Evolutionary conservation across 2,329 filamentous ascomycete genomes (phyloP).

Genomic region (Hypoxylon rubiginosum): DNA sequence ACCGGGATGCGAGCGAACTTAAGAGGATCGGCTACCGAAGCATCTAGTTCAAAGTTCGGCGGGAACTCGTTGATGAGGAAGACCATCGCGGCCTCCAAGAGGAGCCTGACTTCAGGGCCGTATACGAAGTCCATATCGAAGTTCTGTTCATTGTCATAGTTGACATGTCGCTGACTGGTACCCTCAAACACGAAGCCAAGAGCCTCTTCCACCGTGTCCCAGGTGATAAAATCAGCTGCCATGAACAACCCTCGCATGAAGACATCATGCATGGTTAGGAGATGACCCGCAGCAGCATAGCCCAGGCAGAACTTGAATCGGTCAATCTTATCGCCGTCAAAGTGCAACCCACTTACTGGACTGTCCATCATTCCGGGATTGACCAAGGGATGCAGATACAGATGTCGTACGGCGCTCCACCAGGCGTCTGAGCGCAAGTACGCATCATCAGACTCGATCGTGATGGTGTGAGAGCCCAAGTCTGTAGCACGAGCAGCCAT

Average conservation of each 20-base stretch:
- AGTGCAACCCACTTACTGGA: slow-evolving; percentile 51
- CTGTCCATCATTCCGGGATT: slow-evolving; percentile 51
- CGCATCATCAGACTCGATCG: slow-evolving; percentile 64
- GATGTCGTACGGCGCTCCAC: slow-evolving; percentile 67
- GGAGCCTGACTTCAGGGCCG: slow-evolving; percentile 66
- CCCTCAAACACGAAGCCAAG: slow-evolving; percentile 69
- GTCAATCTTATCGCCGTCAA: slow-evolving; percentile 57
- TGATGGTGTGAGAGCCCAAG: slow-evolving; percentile 55
- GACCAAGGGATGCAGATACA: slow-evolving; percentile 69
- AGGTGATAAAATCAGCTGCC: slow-evolving; percentile 69
- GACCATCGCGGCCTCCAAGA: slow-evolving; percentile 68
- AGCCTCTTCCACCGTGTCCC: slow-evolving; percentile 72
- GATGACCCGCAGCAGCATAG: slow-evolving; percentile 73
- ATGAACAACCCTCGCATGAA: slow-evolving; percentile 70
- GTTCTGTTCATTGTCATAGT: slow-evolving; percentile 43
- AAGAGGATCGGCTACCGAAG: slow-evolving; percentile 54
- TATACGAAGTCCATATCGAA: slow-evolving; percentile 60
- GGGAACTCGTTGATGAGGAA: slow-evolving; percentile 74
- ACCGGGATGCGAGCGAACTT: slow-evolving; percentile 61
- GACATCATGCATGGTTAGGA: slow-evolving; percentile 69
- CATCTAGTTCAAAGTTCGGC: slow-evolving; percentile 70
- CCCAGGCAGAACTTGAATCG: slow-evolving; percentile 70
- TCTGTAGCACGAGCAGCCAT: slow-evolving; percentile 52
- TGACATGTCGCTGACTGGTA: slow-evolving; percentile 51
- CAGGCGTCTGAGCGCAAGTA: slow-evolving; percentile 70